phyloP scores from a whole-genome alignment of 225 moss, liverwort and hornwort species.

The Climacium dendroides region DNA sequence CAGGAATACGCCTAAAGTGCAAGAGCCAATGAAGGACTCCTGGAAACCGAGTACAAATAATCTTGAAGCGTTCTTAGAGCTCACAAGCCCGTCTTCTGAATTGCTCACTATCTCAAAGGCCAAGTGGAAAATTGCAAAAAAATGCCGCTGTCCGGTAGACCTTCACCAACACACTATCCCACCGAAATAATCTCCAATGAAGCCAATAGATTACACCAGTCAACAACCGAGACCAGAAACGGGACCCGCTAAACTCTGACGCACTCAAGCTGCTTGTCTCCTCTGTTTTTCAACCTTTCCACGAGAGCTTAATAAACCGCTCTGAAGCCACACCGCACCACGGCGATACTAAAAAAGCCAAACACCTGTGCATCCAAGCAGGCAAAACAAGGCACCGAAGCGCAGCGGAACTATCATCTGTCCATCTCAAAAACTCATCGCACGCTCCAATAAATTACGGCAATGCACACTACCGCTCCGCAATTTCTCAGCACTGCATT shows the following conservation, averaged over 20 bases:
- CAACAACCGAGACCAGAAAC: background rate
- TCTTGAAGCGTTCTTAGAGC: background rate
- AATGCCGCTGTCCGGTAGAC: background rate
- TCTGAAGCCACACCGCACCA: background rate
- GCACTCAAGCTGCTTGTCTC: background rate
- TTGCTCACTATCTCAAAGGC: background rate
- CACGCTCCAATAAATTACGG: background rate
- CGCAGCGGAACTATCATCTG: background rate
- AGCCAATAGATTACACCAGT: background rate
- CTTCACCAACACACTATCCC: background rate
- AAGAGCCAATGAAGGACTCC: background rate
- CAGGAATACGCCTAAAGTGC: background rate
- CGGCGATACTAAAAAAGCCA: background rate
- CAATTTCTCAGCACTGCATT: background rate
- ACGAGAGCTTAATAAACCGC: background rate
- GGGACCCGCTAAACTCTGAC: background rate
- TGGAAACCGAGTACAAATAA: background rate
- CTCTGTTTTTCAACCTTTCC: background rate
- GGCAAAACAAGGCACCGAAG: background rate
- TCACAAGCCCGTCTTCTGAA: background rate
- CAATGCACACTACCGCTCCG: background rate
- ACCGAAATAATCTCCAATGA: background rate
- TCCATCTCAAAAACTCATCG: constrained; percentile 7
- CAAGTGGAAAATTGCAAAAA: background rate
- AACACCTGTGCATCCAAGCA: background rate